Base-by-base conservation (phyloP, 257 asterid species). In the Solanum ossicruentum region DNA sequence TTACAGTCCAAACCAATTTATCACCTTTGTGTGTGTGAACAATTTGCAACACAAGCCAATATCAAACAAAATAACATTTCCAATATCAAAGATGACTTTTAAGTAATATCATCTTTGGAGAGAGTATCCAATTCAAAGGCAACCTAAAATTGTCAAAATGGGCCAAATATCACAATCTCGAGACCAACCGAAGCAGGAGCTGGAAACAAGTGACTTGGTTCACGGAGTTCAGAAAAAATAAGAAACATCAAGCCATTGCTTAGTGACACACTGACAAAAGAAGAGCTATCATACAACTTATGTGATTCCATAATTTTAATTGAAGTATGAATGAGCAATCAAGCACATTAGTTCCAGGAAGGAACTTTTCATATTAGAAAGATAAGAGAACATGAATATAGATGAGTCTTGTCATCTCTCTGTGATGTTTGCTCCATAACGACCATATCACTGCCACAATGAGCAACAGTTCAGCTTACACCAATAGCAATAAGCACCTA, bases 121-220 rank as follows among this genome's bases (percentile, higher is more conserved):
- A 67, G 75, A 32, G 49, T 32, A 16, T 67, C 75, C 23, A 67
- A 67, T 67, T 21, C 43, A 21, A 75, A 66, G 72, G 58, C 81
- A 73, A 47, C 43, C 43, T 47, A 47, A 47, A 47, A 3, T 47
- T 8, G 60, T 21, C 81, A 47, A 26, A 43, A 73, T 73, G 60
- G 12, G 12, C 43, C 60, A 73, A 49, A 43, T 47, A 21, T 45
- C 78, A 69, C 78, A 69, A 39, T 39, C 26, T 36, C 9, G 26
- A 39, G 45, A 36, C 26, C 15, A 36, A 13, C 77, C 13, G 21
- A 69, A 49, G 96, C 83, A 51, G 99, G 95, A 84, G 94, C 99
- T 95, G 92, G 51, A 80, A 89, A 28, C 84, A 81, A 81, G 75
- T 8, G 28, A 60, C 84, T 43, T 12, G 55, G 11, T 39, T 58